These are phyloP conservation scores for Vitis labrusca DNA, from an alignment of 164 flowering plant species.

Conservation along the genomic window DNA sequence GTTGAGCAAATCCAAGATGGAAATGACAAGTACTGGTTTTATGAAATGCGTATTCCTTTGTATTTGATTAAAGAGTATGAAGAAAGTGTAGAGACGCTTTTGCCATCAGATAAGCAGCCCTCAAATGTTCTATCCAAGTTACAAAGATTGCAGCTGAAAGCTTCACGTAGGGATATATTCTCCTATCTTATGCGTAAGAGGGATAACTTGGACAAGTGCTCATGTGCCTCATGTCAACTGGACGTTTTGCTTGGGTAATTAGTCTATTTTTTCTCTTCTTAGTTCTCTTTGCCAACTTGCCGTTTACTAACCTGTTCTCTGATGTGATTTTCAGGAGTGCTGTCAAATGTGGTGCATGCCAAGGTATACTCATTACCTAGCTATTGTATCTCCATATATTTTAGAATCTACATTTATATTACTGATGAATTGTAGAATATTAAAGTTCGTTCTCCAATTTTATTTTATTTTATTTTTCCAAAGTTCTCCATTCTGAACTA, in stretches of 20 bases:
- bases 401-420: background rate
- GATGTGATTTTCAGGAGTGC: conserved; percentile 56
- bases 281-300: conserved; percentile 9
- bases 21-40: conserved; percentile 75
- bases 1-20: conserved; percentile 59
- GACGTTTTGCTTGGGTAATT: conserved; percentile 67
- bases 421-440: too few relatives aligned
- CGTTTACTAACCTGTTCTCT: conserved; percentile 16
- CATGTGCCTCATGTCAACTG: conserved; percentile 67
- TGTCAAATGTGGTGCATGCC: conserved; percentile 67
- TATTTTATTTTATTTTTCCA: too few relatives aligned
- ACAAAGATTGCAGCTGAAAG: conserved; percentile 55
- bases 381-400: background rate
- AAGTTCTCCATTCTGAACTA: too few relatives aligned
- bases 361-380: conserved; percentile 50
- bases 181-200: conserved; percentile 55
- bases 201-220: conserved; percentile 45
- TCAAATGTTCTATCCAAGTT: conserved; percentile 29
- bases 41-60: conserved; percentile 72
- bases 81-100: conserved; percentile 27
- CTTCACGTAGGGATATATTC: conserved; percentile 57
- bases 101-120: conserved; percentile 26
- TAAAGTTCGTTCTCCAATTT: too few relatives aligned
- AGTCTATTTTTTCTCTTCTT: background rate
- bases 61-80: conserved; percentile 87